These are phyloP conservation scores for Epithele typhae DNA, from an alignment of 768 basidiomycete species.

Conservation along the genomic window DNA sequence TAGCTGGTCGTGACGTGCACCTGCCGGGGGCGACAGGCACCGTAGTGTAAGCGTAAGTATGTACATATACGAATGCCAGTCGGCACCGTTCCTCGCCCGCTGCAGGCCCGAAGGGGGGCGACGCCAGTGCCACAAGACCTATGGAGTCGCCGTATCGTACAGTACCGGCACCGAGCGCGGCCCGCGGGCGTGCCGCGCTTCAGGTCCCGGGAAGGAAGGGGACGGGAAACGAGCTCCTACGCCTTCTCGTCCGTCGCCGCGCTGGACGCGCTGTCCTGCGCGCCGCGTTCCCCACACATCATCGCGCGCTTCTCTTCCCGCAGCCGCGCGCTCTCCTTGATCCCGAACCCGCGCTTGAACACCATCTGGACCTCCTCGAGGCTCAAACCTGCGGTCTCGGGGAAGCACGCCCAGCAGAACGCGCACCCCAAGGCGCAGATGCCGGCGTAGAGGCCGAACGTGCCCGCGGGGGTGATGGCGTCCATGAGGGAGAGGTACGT, in stretches of 20 bases:
- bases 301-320: conserved; percentile 38
- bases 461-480: conserved; percentile 66
- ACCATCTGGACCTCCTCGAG: conserved; percentile 63
- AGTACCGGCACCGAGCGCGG: too few relatives aligned
- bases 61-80: too few relatives aligned
- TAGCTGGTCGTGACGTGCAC: too few relatives aligned
- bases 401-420: conserved; percentile 69
- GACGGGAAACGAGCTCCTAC: too few relatives aligned
- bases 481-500: conserved; percentile 81
- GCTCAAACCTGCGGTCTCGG: conserved; percentile 74
- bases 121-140: too few relatives aligned
- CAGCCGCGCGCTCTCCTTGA: conserved; percentile 50
- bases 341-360: conserved; percentile 62
- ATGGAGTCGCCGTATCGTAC: too few relatives aligned
- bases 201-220: too few relatives aligned
- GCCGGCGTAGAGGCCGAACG: conserved; percentile 75
- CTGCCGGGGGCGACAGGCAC: too few relatives aligned
- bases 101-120: too few relatives aligned
- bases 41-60: too few relatives aligned
- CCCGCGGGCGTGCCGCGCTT: too few relatives aligned
- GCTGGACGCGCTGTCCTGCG: background rate
- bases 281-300: background rate
- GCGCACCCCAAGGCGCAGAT: conserved; percentile 65
- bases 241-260: background rate
- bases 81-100: too few relatives aligned